These are phyloP conservation scores for Parasitella parasitica DNA, from an alignment of 371 early-diverging fungal genomes.

Conservation along the genomic window DNA sequence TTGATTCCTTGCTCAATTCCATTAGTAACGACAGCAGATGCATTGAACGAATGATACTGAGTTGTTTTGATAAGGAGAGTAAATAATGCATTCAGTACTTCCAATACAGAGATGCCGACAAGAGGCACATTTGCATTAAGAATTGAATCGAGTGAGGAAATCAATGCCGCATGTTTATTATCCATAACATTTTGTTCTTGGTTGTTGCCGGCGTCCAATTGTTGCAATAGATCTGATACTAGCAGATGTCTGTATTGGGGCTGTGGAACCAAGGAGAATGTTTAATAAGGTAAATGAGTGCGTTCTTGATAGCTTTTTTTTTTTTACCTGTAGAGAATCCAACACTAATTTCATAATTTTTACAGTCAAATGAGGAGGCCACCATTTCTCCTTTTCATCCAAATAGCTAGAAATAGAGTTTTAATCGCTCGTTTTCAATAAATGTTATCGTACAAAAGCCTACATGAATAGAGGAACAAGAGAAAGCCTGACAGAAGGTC, in stretches of 20 bases:
- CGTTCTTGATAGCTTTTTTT: too few relatives aligned
- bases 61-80: constrained; percentile 55
- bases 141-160: constrained; percentile 56
- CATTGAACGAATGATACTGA: constrained; percentile 20
- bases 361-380: constrained; percentile 51
- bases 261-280: constrained; percentile 16
- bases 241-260: constrained; percentile 70
- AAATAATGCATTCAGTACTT: constrained; percentile 77
- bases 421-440: neutral
- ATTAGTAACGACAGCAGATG: constrained; percentile 9
- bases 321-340: constrained; percentile 48
- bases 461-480: constrained; percentile 49
- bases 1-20: neutral
- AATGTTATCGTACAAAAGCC: neutral
- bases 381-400: constrained; percentile 61
- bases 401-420: constrained; percentile 34
- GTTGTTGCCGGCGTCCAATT: constrained; percentile 40
- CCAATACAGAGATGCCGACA: constrained; percentile 81
- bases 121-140: constrained; percentile 56
- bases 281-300: too few relatives aligned
- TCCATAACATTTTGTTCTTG: constrained; percentile 20
- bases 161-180: constrained; percentile 56
- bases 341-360: constrained; percentile 58
- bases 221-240: constrained; percentile 62
- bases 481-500: constrained; percentile 45